These are phyloP conservation scores for Chaetomiaceae sp. DNA, from an alignment of 2,329 filamentous ascomycete genomes.

Conservation along the genomic window DNA sequence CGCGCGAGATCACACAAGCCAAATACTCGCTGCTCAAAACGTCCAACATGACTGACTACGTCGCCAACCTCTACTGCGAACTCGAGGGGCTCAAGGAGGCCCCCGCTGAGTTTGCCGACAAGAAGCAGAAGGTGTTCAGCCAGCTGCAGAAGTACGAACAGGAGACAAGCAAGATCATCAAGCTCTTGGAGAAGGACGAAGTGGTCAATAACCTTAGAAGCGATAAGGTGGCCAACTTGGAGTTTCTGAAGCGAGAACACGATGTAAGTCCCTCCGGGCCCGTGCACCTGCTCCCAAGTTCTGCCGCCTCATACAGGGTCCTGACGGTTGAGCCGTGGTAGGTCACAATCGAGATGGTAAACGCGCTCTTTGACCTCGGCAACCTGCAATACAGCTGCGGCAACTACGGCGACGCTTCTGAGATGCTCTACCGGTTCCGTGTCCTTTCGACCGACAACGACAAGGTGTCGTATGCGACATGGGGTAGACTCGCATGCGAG, in stretches of 20 bases:
- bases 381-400: conserved; percentile 98
- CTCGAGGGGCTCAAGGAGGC: conserved; percentile 74
- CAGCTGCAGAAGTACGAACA: conserved; percentile 80
- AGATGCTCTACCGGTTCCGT: conserved; percentile 95
- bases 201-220: conserved; percentile 87
- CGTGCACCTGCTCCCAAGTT: neutral
- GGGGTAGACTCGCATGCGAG: conserved; percentile 96
- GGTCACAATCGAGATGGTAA: conserved; percentile 92
- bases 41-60: conserved; percentile 99
- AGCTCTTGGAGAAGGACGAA: conserved; percentile 79
- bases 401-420: conserved; percentile 83
- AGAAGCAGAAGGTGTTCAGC: conserved; percentile 82
- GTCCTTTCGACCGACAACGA: conserved; percentile 98
- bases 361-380: conserved; percentile 91
- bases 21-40: conserved; percentile 94
- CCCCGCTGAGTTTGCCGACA: conserved; percentile 81
- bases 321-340: conserved; percentile 32
- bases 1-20: conserved; percentile 70
- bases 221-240: conserved; percentile 98
- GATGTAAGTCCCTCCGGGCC: conserved; percentile 52
- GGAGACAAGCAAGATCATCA: conserved; percentile 82
- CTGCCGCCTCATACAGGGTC: too few species aligned
- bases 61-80: conserved; percentile 85
- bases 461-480: conserved; percentile 91
- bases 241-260: conserved; percentile 95